Conservation (phyloP, 768 basidiomycete species). For the Suillus variegatus region DNA sequence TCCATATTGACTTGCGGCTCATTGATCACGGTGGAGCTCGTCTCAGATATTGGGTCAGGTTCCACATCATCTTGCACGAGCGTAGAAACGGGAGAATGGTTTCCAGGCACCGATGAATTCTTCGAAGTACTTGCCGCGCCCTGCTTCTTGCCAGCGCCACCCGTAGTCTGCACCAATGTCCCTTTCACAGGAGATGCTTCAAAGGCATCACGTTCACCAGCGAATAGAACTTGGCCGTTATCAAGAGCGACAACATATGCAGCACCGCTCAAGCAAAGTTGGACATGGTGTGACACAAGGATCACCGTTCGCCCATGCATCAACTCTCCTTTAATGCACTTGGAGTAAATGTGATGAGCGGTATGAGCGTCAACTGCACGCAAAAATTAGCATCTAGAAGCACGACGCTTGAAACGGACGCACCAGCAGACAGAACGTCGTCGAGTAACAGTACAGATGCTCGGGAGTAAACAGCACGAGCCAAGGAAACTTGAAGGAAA, state of each 20-base stretch:
- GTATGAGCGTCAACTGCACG: conserved; percentile 79
- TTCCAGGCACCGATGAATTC: conserved; percentile 7
- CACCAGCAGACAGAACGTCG: conserved; percentile 65
- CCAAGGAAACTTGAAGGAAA: conserved; percentile 56
- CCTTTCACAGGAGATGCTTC: conserved; percentile 64
- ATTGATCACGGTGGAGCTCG: conserved; percentile 43
- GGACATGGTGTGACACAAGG: conserved; percentile 93
- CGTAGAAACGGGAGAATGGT: conserved; percentile 20
- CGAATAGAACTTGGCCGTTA: conserved; percentile 65
- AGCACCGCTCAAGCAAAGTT: conserved; percentile 81
- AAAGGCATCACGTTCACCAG: conserved; percentile 68
- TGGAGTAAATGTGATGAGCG: conserved; percentile 76
- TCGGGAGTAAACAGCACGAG: conserved; percentile 88
- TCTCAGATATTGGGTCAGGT: conserved; percentile 36
- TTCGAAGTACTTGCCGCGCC: conserved; percentile 31
- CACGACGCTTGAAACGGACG: conserved; percentile 7
- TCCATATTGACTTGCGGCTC: conserved; percentile 38
- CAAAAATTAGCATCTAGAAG: neutral
- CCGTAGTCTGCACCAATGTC: conserved; percentile 62
- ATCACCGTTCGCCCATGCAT: conserved; percentile 80
- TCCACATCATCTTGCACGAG: conserved; percentile 18
- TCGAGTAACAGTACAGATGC: conserved; percentile 83
- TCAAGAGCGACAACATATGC: conserved; percentile 82
- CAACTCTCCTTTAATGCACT: conserved; percentile 80
- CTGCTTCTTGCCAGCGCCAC: conserved; percentile 41